Evolutionary conservation across 257 asterid species (phyloP).

Genomic region (Penstemon newberryi): DNA sequence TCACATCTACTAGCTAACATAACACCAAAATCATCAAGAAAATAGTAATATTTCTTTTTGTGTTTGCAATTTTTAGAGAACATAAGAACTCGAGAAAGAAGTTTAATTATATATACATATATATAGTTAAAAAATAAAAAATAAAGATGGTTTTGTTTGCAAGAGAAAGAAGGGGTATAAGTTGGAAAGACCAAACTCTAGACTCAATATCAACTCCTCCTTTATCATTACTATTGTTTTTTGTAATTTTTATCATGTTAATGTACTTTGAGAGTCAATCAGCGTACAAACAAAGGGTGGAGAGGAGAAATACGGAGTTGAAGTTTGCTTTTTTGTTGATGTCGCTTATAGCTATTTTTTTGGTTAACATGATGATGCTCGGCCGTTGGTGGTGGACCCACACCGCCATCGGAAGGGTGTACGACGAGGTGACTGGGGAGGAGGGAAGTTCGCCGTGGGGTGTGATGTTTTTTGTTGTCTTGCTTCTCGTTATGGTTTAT

Average conservation of each 20-base stretch:
- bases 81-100: too few species aligned
- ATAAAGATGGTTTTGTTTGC: constrained; percentile 47
- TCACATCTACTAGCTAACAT: too few species aligned
- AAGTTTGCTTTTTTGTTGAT: constrained; percentile 38
- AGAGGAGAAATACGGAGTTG: constrained; percentile 40
- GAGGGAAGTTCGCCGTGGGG: constrained; percentile 53
- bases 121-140: neutral
- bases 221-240: constrained; percentile 51
- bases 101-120: too few species aligned
- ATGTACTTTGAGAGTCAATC: constrained; percentile 42
- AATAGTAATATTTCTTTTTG: too few species aligned
- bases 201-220: constrained; percentile 69
- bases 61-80: too few species aligned
- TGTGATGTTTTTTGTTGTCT: constrained; percentile 40
- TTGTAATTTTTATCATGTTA: constrained; percentile 46
- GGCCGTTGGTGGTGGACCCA: constrained; percentile 44
- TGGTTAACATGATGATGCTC: constrained; percentile 35
- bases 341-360: constrained; percentile 44
- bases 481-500: constrained; percentile 53
- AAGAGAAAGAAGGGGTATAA: constrained; percentile 49
- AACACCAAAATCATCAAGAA: too few species aligned
- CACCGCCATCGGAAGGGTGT: constrained; percentile 31
- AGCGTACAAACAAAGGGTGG: constrained; percentile 37
- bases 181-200: constrained; percentile 68
- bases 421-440: constrained; percentile 24